Evolutionary conservation across 768 basidiomycete genomes (phyloP), one percentile per base, ranked within the genome.

Genomic region (Pleurotus citrinopileatus): DNA sequence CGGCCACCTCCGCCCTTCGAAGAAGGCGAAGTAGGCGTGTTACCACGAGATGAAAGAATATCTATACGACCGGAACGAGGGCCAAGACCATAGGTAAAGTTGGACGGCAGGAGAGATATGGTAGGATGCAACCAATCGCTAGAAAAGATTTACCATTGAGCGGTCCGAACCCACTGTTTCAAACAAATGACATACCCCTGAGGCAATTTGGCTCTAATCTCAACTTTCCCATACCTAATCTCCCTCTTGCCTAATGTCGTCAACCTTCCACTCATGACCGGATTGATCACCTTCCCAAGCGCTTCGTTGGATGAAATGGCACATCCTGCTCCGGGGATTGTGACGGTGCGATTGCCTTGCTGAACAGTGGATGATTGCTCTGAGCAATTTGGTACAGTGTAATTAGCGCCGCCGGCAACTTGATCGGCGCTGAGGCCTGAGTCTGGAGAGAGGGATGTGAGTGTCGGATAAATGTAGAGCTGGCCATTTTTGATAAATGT

Each of bases 391-490:
- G 53, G 37, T 13, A 56, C 57, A 1, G 82, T 81, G 68, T 83
- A 84, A 52, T 79, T 79, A 1, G 79, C 79, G 46, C 48, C 10
- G 59, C 60, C 19, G 60, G 59, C 32, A 53, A 7, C 3, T 4
- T 55, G 58, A 17, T 59, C 59, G 9, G 57, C 61, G 0, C 87
- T 90, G 89, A 91, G 26, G 80, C 84, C 0, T 78, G 70, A 62
- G 86, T 87, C 58, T 5, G 48, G 34, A 12, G 43, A 44, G 4
- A 23, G 26, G 1, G 81, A 75, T 0, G 91, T 91, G 53, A 94
- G 77, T 7, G 91, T 92, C 1, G 93, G 92, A 38, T 85, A 78
- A 62, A 95, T 80, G 70, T 91, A 94, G 32, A 94, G 81, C 53
- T 82, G 73, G 4, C 80, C 81, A 67, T 91, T 76, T 38, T 77